These are phyloP conservation scores for Euphorbia lathyris DNA, from an alignment of 345 rosid species.

Conservation along the genomic window DNA sequence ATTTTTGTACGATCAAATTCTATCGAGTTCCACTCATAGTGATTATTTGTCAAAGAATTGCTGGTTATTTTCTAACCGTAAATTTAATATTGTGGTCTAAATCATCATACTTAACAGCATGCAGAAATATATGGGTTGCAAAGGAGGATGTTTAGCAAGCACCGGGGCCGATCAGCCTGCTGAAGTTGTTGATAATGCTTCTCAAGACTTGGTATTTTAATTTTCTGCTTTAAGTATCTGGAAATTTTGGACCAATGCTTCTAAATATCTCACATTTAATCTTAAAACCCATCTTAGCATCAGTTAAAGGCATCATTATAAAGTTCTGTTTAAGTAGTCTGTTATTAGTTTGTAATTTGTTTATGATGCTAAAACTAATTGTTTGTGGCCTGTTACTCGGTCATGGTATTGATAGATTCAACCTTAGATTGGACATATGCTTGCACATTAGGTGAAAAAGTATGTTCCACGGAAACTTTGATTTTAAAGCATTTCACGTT, in stretches of 20 bases:
- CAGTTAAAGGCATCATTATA: no score
- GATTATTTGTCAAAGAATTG: not conserved
- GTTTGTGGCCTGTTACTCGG: no score
- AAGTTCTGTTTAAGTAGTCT: no score
- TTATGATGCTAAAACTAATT: no score
- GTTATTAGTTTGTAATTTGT: no score
- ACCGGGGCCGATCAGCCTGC: slow-evolving; percentile 91
- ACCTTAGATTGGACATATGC: no score
- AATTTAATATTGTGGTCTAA: slow-evolving; percentile 1
- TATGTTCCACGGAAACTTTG: no score
- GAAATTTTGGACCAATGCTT: not conserved
- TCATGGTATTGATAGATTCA: no score
- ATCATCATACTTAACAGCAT: slow-evolving; percentile 40
- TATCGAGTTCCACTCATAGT: not conserved
- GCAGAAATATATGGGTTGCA: slow-evolving; percentile 80
- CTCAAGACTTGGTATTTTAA: slow-evolving; percentile 65
- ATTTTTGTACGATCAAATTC: not conserved
- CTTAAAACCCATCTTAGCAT: not conserved
- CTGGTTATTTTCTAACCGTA: not conserved
- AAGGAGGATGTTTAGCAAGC: slow-evolving; percentile 83
- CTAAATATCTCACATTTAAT: not conserved
- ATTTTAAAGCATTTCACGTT: no score
- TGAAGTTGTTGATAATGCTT: slow-evolving; percentile 85
- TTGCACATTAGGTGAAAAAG: no score
- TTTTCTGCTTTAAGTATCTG: not conserved